Base-by-base conservation (phyloP, 805 yeast genomes). In the Wickerhamiella spandovensis region DNA sequence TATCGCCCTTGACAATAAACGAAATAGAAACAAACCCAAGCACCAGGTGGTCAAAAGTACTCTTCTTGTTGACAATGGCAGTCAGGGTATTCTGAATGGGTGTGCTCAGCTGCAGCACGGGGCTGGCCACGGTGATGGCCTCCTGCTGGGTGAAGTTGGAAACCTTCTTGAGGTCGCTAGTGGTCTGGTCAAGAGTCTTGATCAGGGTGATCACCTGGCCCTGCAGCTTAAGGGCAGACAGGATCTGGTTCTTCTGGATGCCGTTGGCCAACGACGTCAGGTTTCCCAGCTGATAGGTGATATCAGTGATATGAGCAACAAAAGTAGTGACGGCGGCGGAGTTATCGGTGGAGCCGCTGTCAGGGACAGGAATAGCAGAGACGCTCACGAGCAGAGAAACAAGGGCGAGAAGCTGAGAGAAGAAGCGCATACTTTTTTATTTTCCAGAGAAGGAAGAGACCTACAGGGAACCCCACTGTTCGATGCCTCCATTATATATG, bases 11-110 rank as follows among this genome's bases (percentile, higher is more conserved):
- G 32, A 48, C 43, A 18, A 48, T 15, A 23, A 18, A 30, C 21
- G 47, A 30, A 17, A 45, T 47, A 3, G 47, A 42, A 8, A 43
- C 44, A 18, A 44, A 35, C 13, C 44, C 23, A 10, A 48, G 44
- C 13, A 48, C 24, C 2, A 47, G 48, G 12, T 32, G 35, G 38
- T 48, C 51, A 18, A 48, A 44, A 32, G 35, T 18, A n/a, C 39
- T 24, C 41, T 48, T 48, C 48, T 43, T 44, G 21, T 20, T n/a
- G 18, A 37, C 39, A 17, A 48, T 35, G 5, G 23, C 22, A 13
- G 46, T 35, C n/a, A 48, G 46, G 22, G 38, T 32, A 8, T 15
- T 15, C 20, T 48, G 22, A n/a, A 48, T 35, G 3, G 39, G 48
- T 13, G 35, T 9, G 23, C 17, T 17, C 24, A 48, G 25, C 17